Conservation (phyloP, 257 asterid species). For the Cruciata laevipes region DNA sequence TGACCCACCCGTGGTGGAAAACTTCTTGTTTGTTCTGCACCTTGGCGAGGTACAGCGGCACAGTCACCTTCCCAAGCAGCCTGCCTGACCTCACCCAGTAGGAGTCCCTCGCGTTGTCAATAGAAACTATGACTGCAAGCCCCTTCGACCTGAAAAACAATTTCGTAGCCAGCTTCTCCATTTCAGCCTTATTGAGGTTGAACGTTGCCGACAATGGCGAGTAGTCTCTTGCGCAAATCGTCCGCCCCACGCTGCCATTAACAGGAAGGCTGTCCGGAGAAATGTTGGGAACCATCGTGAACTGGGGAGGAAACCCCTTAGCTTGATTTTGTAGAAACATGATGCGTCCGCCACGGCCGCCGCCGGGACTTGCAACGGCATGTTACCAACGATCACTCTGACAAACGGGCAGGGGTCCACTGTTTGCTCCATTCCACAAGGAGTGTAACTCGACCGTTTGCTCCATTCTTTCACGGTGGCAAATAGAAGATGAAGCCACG, state of each 20-base stretch:
- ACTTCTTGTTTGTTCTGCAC: slow-evolving; percentile 44
- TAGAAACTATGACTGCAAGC: slow-evolving; percentile 49
- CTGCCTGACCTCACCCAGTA: slow-evolving; percentile 69
- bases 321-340: slow-evolving; percentile 59
- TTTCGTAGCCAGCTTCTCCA: slow-evolving; percentile 56
- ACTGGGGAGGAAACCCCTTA: slow-evolving; percentile 51
- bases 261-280: slow-evolving; percentile 36
- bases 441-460: no score
- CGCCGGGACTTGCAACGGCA: slow-evolving; percentile 62
- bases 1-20: slow-evolving; percentile 65
- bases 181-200: slow-evolving; percentile 58
- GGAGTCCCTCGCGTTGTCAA: slow-evolving; percentile 50
- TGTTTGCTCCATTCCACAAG: no score
- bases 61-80: slow-evolving; percentile 52
- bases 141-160: slow-evolving; percentile 44
- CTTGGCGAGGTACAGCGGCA: slow-evolving; percentile 56
- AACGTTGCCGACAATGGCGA: slow-evolving; percentile 37
- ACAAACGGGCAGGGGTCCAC: slow-evolving; percentile 95
- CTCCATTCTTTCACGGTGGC: no score
- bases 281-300: slow-evolving; percentile 59
- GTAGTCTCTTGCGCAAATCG: slow-evolving; percentile 18
- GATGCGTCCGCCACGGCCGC: slow-evolving; percentile 56
- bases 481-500: no score
- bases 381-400: slow-evolving; percentile 47
- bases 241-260: slow-evolving; percentile 10